Percentiles rank a stretch among this genome's conserved stretches.
Conservation (phyloP, 176 grass and related monocot species). For the Musa itinerans region DNA sequence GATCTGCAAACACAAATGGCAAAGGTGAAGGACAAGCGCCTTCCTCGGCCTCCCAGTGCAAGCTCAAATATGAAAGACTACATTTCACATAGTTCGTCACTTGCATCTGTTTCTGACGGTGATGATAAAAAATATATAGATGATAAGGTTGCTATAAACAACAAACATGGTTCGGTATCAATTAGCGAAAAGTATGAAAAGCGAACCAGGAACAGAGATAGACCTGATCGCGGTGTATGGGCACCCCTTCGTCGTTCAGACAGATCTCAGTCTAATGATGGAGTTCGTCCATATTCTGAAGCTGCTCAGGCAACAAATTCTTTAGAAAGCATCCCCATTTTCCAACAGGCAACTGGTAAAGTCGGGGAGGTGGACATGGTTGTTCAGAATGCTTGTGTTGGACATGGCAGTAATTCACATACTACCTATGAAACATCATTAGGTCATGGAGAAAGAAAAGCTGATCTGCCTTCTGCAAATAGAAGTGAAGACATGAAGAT, state of each 20-base stretch:
- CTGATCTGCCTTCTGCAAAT: not conserved
- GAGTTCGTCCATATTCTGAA: not conserved
- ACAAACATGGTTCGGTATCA: conserved; percentile 10
- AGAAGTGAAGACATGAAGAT: conserved; percentile 16
- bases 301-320: conserved; percentile 8
- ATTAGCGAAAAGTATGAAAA: conserved; percentile 19
- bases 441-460: conserved; percentile 17
- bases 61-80: conserved; percentile 8
- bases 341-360: not conserved
- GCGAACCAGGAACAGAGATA: conserved; percentile 16
- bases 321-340: conserved; percentile 2
- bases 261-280: conserved; percentile 17
- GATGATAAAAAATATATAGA: conserved; percentile 20
- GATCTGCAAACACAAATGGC: not conserved
- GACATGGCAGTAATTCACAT: not conserved
- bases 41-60: not conserved
- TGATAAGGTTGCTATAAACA: conserved; percentile 6
- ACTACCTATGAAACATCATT: not conserved
- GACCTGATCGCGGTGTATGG: conserved; percentile 27
- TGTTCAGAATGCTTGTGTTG: not conserved
- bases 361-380: not conserved
- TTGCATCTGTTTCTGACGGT: conserved; percentile 15
- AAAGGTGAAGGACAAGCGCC: conserved; percentile 19
- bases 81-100: not conserved
- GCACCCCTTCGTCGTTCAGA: conserved; percentile 19